Conservation (phyloP, 2,329 filamentous ascomycete genomes). For the Neospermospora avenae region DNA sequence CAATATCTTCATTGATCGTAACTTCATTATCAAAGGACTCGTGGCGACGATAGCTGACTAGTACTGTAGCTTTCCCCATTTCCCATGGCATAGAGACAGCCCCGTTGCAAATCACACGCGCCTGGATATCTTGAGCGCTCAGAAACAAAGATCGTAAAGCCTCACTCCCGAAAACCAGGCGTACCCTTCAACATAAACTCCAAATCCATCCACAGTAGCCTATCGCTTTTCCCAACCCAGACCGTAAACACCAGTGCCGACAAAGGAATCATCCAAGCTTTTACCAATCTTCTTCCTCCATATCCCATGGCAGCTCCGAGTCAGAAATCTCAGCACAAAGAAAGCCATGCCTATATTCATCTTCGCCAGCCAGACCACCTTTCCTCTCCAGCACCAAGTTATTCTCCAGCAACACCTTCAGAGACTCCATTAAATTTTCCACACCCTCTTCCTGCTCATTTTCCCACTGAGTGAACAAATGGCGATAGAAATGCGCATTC, state of each 20-base stretch:
- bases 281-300: conserved; percentile 14
- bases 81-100: neutral
- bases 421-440: neutral
- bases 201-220: neutral
- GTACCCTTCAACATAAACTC: neutral
- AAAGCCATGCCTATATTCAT: conserved; percentile 5
- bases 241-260: neutral
- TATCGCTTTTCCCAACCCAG: neutral
- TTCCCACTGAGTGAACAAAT: conserved; percentile 6
- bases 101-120: neutral
- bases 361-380: neutral
- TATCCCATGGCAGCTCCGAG: conserved; percentile 15
- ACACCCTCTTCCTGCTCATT: neutral
- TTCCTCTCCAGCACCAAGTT: conserved; percentile 11
- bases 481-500: conserved; percentile 8
- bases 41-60: neutral
- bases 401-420: conserved; percentile 7
- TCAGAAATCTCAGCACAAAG: conserved; percentile 15
- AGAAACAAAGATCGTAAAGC: neutral
- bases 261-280: neutral
- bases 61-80: neutral
- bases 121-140: neutral
- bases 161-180: neutral
- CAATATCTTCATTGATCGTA: neutral
- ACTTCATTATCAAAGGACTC: neutral